Base-by-base conservation (phyloP, 805 yeast genomes). In the Cyberlindnera misumaiensis region DNA sequence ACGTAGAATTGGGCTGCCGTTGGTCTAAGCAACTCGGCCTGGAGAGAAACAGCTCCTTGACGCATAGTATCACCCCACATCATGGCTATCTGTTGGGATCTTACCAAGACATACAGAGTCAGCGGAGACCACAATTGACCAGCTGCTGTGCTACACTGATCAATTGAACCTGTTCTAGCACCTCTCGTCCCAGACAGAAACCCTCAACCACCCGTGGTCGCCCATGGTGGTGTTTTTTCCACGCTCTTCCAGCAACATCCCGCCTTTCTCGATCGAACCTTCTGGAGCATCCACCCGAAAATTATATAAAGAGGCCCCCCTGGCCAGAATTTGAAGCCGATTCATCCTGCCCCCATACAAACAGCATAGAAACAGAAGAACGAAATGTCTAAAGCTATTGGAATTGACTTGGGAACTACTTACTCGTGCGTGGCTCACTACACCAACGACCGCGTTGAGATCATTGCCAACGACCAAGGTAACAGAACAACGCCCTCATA, bases 401-500 rank as follows among this genome's bases (percentile, higher is more conserved):
- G 95, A 68, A 87, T 87, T 67, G 96, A 87, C 75, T 82, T 88
- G 72, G 96, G 97, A 62, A 89, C 97, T 48, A 89, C 97, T 5
- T 89, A 89, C 76, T 89, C 96, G 11, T 89, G 97, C 78, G 97
- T 90, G 46, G 97, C 96, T 58, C 88, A 77, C 65, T 79, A 75
- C 63, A 63, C 81, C 36, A 83, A 83, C 55, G 94, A 85, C 60
- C 73, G 95, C 56, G 97, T 89, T 44, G 97, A 90, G 60, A 89
- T 89, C 59, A 79, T 89, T 58, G 96, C 97, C 56, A 89, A 89
- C 61, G 96, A 89, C 65, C 97, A 90, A 72, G 97, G 97, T 73
- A 89, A 90, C 76, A 84, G 97, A 74, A 90, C 95, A 46, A 89
- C 97, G 14, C 97, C 97, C 28, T 88, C 97, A 27, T 89, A 84